Conservation (phyloP, 768 basidiomycete species). For the Lentinula raphanica region DNA sequence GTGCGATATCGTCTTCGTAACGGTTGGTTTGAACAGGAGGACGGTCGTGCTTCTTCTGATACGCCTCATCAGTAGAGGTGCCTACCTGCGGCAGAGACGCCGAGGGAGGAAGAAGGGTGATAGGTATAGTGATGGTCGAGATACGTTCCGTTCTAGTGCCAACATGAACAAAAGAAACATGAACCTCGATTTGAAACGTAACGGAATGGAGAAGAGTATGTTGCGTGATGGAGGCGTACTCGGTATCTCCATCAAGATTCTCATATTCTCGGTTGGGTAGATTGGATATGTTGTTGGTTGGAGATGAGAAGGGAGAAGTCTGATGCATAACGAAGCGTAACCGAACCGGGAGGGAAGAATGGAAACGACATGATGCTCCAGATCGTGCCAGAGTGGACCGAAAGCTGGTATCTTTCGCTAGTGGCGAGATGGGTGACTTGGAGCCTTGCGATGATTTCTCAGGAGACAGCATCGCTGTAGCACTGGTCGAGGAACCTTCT, state of each 20-base stretch:
- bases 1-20: constrained; percentile 62
- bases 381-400: constrained; percentile 69
- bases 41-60: constrained; percentile 83
- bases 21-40: constrained; percentile 71
- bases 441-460: constrained; percentile 31
- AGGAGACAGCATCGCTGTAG: constrained; percentile 22
- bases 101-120: constrained; percentile 66
- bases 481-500: constrained; percentile 17
- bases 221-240: constrained; percentile 76
- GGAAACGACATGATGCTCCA: constrained; percentile 90
- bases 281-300: constrained; percentile 39
- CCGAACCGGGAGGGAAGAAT: constrained; percentile 65
- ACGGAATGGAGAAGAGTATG: constrained; percentile 79
- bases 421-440: constrained; percentile 34
- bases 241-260: constrained; percentile 51
- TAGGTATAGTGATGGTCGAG: constrained; percentile 60
- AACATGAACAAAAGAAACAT: constrained; percentile 73
- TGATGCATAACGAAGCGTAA: constrained; percentile 80
- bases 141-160: constrained; percentile 62
- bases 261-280: constrained; percentile 38
- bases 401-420: constrained; percentile 37
- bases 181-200: constrained; percentile 68
- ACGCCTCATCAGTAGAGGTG: constrained; percentile 65
- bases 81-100: constrained; percentile 79
- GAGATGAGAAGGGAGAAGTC: constrained; percentile 43